Percentiles rank a stretch among this genome's conserved stretches.
Conservation (phyloP, 2,329 filamentous ascomycete species). For the Cordyceps farinosa region DNA sequence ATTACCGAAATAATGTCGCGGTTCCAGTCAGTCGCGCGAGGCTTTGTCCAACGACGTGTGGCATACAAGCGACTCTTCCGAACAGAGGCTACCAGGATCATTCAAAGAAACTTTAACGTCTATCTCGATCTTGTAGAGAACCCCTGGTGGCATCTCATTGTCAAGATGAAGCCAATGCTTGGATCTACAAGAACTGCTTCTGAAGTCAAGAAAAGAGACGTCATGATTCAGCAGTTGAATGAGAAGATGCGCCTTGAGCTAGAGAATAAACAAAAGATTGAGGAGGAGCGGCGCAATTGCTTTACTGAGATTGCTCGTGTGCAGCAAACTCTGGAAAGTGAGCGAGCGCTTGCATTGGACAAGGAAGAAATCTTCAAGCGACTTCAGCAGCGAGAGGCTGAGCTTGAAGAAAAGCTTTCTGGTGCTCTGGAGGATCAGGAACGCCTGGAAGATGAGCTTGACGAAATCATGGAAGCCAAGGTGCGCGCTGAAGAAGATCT, state of each 20-base stretch:
- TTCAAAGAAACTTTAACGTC: constrained; percentile 89
- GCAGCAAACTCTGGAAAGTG: constrained; percentile 91
- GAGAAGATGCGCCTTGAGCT: constrained; percentile 77
- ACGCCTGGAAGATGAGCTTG: constrained; percentile 86
- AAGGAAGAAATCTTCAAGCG: constrained; percentile 99
- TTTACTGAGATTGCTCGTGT: constrained; percentile 85
- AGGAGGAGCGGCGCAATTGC: constrained; percentile 85
- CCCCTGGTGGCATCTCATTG: constrained; percentile 95
- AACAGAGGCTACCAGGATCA: constrained; percentile 89
- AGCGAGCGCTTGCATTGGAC: constrained; percentile 89
- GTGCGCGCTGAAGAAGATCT: constrained; percentile 84
- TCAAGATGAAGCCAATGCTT: constrained; percentile 91
- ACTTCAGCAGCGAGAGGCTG: constrained; percentile 85
- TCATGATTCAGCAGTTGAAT: constrained; percentile 84
- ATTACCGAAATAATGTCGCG: constrained; percentile 91
- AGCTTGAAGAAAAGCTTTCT: constrained; percentile 88
- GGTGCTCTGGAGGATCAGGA: constrained; percentile 94
- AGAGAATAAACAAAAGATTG: constrained; percentile 70
- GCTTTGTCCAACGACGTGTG: constrained; percentile 81
- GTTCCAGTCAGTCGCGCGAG: constrained; percentile 89
- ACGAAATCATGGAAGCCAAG: constrained; percentile 83
- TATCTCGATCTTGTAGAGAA: constrained; percentile 87
- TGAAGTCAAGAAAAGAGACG: constrained; percentile 92
- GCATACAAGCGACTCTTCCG: constrained; percentile 93
- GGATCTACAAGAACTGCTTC: constrained; percentile 87